A percentile compares a stretch with the other conserved stretches of the same genome.
Evolutionary conservation across 1,284 basidiomycete species (phyloP).

Genomic region (Cryptococcus amylolentus): DNA sequence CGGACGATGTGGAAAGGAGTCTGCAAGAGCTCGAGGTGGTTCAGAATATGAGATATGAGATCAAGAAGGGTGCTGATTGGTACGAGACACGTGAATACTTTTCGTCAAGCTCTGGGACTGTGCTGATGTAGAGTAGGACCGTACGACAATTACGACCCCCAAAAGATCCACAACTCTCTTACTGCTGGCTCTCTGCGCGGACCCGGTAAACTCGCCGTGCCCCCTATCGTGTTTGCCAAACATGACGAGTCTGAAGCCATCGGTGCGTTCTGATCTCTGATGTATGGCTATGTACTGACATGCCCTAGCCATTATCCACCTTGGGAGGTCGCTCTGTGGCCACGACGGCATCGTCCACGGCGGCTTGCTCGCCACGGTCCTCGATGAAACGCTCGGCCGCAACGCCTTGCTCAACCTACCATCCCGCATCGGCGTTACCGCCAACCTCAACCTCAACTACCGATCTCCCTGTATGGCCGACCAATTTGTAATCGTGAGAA

Average conservation of each 20-base stretch:
- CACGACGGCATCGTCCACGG: constrained; percentile 94
- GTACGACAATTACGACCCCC: constrained; percentile 62
- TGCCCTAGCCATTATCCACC: constrained; percentile 61
- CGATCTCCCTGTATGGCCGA: constrained; percentile 77
- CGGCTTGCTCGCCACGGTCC: constrained; percentile 80
- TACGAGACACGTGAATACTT: constrained; percentile 45
- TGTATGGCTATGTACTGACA: not conserved
- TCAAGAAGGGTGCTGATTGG: constrained; percentile 26
- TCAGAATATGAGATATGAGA: constrained; percentile 49
- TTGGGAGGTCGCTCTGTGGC: constrained; percentile 78
- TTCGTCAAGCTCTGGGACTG: not conserved
- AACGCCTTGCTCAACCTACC: constrained; percentile 79
- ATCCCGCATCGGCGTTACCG: constrained; percentile 89
- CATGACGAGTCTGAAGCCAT: constrained; percentile 69
- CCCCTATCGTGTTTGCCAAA: constrained; percentile 69
- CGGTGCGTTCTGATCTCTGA: constrained; percentile 23
- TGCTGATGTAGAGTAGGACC: constrained; percentile 56
- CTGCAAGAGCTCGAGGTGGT: constrained; percentile 67
- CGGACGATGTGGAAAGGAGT: constrained; percentile 61
- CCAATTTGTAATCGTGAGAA: constrained; percentile 56
- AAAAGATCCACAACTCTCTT: constrained; percentile 68
- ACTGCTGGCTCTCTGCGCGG: constrained; percentile 80
- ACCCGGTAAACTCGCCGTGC: constrained; percentile 74
- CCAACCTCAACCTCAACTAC: constrained; percentile 70
- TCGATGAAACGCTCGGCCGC: constrained; percentile 81